These are phyloP conservation scores for Phlebopus sp. DNA, from an alignment of 1,284 basidiomycete genomes.

Conservation along the genomic window DNA sequence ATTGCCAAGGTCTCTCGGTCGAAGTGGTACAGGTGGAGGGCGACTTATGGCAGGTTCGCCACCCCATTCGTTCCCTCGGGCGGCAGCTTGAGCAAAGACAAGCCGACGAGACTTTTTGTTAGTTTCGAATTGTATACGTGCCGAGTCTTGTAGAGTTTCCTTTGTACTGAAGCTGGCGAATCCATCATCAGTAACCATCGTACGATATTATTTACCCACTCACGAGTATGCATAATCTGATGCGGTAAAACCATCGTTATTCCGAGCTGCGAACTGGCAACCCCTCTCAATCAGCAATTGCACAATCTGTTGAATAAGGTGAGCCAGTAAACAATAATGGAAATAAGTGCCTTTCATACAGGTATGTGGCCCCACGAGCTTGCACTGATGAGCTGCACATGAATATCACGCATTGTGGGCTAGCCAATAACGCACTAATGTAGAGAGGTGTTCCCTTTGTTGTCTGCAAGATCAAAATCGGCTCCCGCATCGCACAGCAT, in stretches of 20 bases:
- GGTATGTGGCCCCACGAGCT: conserved; percentile 82
- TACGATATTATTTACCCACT: conserved; percentile 30
- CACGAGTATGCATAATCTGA: conserved; percentile 92
- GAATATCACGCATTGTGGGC: conserved; percentile 9
- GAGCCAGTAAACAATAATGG: conserved; percentile 14
- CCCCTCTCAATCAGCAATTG: conserved; percentile 87
- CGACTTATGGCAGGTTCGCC: conserved; percentile 36
- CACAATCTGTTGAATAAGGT: conserved; percentile 55
- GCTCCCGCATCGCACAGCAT: conserved; percentile 88
- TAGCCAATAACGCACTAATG: conserved; percentile 70
- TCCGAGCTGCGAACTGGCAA: conserved; percentile 77
- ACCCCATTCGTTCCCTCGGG: conserved; percentile 59
- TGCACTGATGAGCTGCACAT: conserved; percentile 47
- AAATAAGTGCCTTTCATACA: conserved; percentile 37
- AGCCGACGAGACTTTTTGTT: conserved; percentile 72
- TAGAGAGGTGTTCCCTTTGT: conserved; percentile 88
- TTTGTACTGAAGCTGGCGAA: conserved; percentile 56
- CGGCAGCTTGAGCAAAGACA: conserved; percentile 66
- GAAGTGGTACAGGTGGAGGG: conserved; percentile 41
- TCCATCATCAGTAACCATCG: conserved; percentile 10
- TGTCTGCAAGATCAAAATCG: conserved; percentile 84
- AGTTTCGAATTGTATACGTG: conserved; percentile 67
- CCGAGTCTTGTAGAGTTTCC: conserved; percentile 75
- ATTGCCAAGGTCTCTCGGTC: conserved; percentile 35
- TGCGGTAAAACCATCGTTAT: conserved; percentile 88